Percentiles rank a stretch among this genome's conserved stretches.
These are phyloP conservation scores for Jaltomata sinuosa DNA, from an alignment of 257 asterid genomes.

Conservation along the genomic window DNA sequence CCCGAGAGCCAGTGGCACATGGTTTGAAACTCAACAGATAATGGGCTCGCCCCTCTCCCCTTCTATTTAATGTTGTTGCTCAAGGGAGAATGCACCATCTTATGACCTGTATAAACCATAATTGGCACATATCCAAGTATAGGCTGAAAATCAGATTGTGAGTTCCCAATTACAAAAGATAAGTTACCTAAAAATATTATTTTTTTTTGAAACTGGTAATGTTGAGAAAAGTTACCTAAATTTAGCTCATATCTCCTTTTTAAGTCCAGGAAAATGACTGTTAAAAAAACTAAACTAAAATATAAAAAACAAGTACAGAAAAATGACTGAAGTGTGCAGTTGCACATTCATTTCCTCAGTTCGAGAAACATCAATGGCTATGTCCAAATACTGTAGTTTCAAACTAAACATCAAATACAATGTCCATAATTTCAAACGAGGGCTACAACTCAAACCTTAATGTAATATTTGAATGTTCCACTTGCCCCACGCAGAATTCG, in stretches of 20 bases:
- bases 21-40: background rate
- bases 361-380: background rate
- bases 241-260: background rate
- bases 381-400: background rate
- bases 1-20: background rate
- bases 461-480: constrained; percentile 97
- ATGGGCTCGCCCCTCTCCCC: background rate
- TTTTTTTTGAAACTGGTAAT: background rate
- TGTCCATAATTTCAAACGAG: background rate
- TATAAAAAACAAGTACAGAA: background rate
- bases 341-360: background rate
- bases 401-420: background rate
- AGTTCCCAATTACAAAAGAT: background rate
- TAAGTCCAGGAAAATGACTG: background rate
- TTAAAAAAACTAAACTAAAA: background rate
- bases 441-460: constrained; percentile 51
- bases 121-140: background rate
- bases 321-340: background rate
- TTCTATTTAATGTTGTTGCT: background rate
- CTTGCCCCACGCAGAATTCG: constrained; percentile 78
- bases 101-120: background rate
- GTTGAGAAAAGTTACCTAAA: background rate
- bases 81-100: background rate
- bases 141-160: background rate
- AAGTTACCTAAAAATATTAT: background rate